Percentiles rank a stretch among this genome's conserved stretches.
Evolutionary conservation across 2,329 filamentous ascomycete genomes (phyloP).

Genomic region (Penicillium nordicum): DNA sequence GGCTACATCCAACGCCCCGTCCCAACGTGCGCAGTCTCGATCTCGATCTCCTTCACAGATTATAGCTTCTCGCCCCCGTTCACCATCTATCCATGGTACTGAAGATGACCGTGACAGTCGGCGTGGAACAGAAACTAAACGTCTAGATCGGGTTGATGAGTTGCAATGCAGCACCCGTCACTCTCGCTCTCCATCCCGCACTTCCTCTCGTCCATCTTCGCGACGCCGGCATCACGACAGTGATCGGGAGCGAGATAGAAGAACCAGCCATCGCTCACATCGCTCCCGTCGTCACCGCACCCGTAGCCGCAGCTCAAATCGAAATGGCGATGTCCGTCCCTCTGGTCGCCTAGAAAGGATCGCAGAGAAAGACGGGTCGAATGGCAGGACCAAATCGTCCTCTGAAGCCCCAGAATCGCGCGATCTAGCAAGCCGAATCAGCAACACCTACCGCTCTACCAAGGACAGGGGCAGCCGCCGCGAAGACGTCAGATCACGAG

Average conservation of each 20-base stretch:
- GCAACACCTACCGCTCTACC: conserved; percentile 25
- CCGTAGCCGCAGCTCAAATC: conserved; percentile 30
- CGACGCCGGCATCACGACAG: conserved; percentile 56
- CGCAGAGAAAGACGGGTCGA: conserved; percentile 21
- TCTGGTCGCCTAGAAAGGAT: conserved; percentile 33
- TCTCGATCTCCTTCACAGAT: conserved; percentile 42
- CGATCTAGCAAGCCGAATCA: conserved; percentile 28
- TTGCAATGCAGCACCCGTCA: conserved; percentile 45
- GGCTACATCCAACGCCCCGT: neutral
- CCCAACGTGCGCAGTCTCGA: conserved; percentile 1
- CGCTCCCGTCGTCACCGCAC: conserved; percentile 52
- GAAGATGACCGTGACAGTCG: conserved; percentile 35
- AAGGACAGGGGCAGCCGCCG: conserved; percentile 30
- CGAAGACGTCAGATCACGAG: conserved; percentile 29
- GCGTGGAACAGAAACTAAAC: conserved; percentile 41
- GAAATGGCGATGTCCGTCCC: conserved; percentile 38
- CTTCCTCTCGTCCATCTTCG: conserved; percentile 54
- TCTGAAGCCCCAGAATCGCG: conserved; percentile 19
- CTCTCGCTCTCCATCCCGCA: conserved; percentile 64
- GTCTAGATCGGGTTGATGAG: conserved; percentile 40
- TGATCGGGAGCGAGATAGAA: conserved; percentile 49
- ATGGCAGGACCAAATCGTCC: conserved; percentile 17
- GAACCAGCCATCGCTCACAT: conserved; percentile 44
- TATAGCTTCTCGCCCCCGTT: conserved; percentile 54
- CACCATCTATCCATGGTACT: conserved; percentile 34